phyloP scores from a whole-genome alignment of 805 yeast species.

The Pichia scutulata region DNA sequence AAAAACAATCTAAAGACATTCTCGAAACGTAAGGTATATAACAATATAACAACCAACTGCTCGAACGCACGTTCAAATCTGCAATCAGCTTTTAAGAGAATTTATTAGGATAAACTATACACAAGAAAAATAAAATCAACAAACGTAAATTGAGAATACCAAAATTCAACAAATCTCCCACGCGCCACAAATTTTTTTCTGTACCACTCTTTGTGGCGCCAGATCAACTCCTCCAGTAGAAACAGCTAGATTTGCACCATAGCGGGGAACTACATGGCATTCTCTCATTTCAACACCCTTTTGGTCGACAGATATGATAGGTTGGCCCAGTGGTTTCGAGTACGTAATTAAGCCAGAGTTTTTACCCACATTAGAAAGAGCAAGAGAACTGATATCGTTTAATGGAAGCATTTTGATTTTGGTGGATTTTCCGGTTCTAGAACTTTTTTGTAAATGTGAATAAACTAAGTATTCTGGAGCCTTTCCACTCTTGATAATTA shows the following conservation, averaged over 20 bases:
- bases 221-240: conserved; percentile 94
- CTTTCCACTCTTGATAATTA: conserved; percentile 52
- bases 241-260: conserved; percentile 58
- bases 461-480: conserved; percentile 71
- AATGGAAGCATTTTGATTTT: conserved; percentile 65
- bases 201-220: conserved; percentile 70
- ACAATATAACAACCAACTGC: neutral
- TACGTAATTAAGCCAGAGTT: conserved; percentile 66
- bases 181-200: conserved; percentile 54
- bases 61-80: neutral
- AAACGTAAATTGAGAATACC: neutral
- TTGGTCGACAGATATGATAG: conserved; percentile 84
- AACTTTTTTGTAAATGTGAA: conserved; percentile 53
- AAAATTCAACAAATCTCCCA: conserved; percentile 42
- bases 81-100: too few relatives aligned
- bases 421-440: conserved; percentile 31
- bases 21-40: neutral
- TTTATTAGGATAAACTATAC: neutral
- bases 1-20: conserved; percentile 7
- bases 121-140: neutral
- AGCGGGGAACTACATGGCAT: conserved; percentile 84
- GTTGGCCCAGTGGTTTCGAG: conserved; percentile 88
- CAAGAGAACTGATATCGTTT: conserved; percentile 67
- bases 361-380: conserved; percentile 71
- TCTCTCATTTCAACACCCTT: conserved; percentile 64